phyloP scores from a whole-genome alignment of 2,329 filamentous ascomycete genomes.

The Sordariomycetes sp. region DNA sequence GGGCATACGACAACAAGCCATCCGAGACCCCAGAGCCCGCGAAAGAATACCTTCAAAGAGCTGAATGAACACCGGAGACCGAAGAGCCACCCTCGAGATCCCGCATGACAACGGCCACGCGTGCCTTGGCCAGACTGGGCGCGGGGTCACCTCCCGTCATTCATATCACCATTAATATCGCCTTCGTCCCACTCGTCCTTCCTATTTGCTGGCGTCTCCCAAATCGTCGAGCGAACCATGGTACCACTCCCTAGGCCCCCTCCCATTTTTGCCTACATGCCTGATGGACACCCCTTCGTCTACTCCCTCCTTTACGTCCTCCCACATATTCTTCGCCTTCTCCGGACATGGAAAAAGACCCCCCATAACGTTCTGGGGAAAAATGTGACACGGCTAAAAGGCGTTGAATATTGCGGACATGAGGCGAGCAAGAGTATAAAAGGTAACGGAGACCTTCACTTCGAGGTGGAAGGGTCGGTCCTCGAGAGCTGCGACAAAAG shows the following conservation, averaged over 20 bases:
- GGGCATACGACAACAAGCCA: not conserved
- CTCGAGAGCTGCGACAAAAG: not conserved
- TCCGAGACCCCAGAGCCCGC: not conserved
- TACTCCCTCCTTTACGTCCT: not conserved
- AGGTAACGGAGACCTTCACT: not conserved
- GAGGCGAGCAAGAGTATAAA: not conserved
- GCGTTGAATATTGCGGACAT: conserved; percentile 1
- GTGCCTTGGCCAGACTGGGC: conserved; percentile 1
- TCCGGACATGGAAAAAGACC: not conserved
- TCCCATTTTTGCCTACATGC: not conserved
- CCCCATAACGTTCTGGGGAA: conserved; percentile 2
- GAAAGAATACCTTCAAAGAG: not conserved
- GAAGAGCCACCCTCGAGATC: not conserved
- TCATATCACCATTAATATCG: conserved; percentile 5
- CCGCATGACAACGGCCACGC: not conserved
- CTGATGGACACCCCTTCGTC: not conserved
- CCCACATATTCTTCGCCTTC: not conserved
- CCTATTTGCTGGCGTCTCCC: conserved; percentile 3
- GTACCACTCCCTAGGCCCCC: not conserved
- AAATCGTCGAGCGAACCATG: conserved; percentile 2
- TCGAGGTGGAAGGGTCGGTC: not conserved
- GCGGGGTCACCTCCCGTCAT: conserved; percentile 3
- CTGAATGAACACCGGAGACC: not conserved
- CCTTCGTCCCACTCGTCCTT: conserved; percentile 1
- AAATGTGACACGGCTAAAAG: conserved; percentile 3